Conservation (phyloP, 495 filamentous ascomycete genomes). For the Penicillium ochrochloron region DNA sequence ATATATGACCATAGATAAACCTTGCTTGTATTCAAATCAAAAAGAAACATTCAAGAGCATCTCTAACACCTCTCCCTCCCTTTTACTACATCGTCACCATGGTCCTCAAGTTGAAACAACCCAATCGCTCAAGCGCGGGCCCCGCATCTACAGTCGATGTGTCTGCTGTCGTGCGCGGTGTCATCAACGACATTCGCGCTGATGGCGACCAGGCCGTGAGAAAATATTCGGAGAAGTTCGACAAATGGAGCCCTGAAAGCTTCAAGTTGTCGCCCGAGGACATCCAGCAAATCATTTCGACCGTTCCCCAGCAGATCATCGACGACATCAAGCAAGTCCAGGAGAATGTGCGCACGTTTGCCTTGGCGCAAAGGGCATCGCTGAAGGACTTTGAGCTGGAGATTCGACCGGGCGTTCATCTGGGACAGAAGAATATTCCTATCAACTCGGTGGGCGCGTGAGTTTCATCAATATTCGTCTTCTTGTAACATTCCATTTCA, state of each 20-base stretch:
- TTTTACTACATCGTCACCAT: slow-evolving; percentile 9
- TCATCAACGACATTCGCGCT: slow-evolving; percentile 53
- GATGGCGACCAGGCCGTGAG: slow-evolving; percentile 54
- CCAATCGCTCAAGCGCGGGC: slow-evolving; percentile 10
- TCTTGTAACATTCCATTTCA: too few relatives aligned
- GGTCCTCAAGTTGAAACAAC: slow-evolving; percentile 26
- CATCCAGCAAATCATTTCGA: slow-evolving; percentile 30
- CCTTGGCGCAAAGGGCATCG: slow-evolving; percentile 47
- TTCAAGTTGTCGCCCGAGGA: slow-evolving; percentile 45
- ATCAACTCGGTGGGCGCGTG: slow-evolving; percentile 42
- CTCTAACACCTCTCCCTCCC: background rate
- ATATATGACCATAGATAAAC: slow-evolving; percentile 1
- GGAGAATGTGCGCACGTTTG: slow-evolving; percentile 54
- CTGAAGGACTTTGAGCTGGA: slow-evolving; percentile 55
- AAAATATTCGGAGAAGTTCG: slow-evolving; percentile 57
- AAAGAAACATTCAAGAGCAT: background rate
- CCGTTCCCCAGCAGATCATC: slow-evolving; percentile 46
- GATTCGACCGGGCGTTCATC: slow-evolving; percentile 52
- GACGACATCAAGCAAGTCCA: slow-evolving; percentile 59
- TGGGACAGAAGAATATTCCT: slow-evolving; percentile 55
- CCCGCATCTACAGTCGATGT: slow-evolving; percentile 16
- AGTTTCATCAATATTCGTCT: slow-evolving; percentile 4
- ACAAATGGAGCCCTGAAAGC: slow-evolving; percentile 54
- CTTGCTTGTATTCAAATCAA: background rate
- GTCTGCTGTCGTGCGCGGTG: slow-evolving; percentile 46